phyloP scores from a whole-genome alignment of 352 stramenopile genomes.

The Phytophthora foliorum region DNA sequence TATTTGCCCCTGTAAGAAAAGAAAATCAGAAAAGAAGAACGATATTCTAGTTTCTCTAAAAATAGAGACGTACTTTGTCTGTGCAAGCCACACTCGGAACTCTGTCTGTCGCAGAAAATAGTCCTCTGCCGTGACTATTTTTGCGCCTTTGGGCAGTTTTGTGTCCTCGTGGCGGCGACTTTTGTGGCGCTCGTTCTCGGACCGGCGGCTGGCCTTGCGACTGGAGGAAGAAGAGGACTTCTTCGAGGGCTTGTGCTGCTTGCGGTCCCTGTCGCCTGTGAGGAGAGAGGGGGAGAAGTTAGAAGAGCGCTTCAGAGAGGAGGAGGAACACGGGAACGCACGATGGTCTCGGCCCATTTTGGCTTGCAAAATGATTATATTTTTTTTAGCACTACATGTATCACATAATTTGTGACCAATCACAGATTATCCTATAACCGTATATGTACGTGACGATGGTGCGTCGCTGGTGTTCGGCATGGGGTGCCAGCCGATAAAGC shows the following conservation, averaged over 20 bases:
- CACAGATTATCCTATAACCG: no score
- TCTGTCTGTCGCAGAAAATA: conserved; percentile 76
- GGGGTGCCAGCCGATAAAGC: conserved; percentile 20
- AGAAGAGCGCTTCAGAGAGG: neutral
- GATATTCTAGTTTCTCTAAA: neutral
- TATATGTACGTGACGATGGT: conserved; percentile 27
- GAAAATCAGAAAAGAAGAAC: neutral
- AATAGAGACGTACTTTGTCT: conserved; percentile 49
- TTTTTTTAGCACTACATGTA: no score
- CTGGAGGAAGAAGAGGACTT: conserved; percentile 23
- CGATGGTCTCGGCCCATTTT: conserved; percentile 24
- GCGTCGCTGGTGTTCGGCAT: conserved; percentile 27
- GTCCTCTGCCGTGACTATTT: conserved; percentile 62
- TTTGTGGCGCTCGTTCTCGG: conserved; percentile 44
- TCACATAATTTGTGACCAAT: no score
- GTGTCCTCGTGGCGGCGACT: conserved; percentile 9
- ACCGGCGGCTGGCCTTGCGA: conserved; percentile 31
- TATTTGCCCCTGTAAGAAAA: conserved; percentile 57
- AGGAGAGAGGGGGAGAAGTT: neutral
- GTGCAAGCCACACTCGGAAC: conserved; percentile 80
- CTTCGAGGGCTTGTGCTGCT: conserved; percentile 27
- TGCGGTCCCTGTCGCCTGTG: conserved; percentile 19
- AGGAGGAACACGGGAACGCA: neutral
- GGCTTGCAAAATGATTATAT: no score
- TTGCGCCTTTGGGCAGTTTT: conserved; percentile 36